Percentiles rank a stretch among this genome's conserved stretches.
phyloP scores from a whole-genome alignment of 2,329 filamentous ascomycete species.

The Annulohypoxylon truncatum region DNA sequence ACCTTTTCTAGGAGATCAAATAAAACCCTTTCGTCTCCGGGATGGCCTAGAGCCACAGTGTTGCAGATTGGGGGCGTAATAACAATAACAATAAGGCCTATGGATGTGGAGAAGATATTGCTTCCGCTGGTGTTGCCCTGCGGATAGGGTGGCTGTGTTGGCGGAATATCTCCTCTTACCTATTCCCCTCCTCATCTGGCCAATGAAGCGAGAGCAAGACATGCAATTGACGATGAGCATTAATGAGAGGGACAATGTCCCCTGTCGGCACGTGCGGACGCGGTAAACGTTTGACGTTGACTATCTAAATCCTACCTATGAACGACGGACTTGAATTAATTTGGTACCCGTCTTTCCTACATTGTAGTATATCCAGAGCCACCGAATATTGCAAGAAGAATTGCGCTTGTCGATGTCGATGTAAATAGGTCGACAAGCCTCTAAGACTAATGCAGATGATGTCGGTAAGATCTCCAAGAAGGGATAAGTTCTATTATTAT shows the following conservation, averaged over 20 bases:
- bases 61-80: constrained; percentile 32
- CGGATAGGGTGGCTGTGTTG: constrained; percentile 35
- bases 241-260: constrained; percentile 20
- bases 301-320: constrained; percentile 18
- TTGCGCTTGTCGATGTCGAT: not conserved
- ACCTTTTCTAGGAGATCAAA: constrained; percentile 18
- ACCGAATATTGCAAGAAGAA: not conserved
- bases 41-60: not conserved
- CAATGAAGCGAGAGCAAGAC: constrained; percentile 12
- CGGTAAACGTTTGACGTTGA: constrained; percentile 8
- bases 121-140: constrained; percentile 1
- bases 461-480: constrained; percentile 15
- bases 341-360: not conserved
- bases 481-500: constrained; percentile 27
- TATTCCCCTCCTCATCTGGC: not conserved
- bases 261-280: constrained; percentile 30
- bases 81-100: constrained; percentile 11
- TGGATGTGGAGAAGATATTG: constrained; percentile 21
- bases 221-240: constrained; percentile 14
- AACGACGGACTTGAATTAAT: not conserved
- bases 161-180: constrained; percentile 11
- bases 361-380: not conserved
- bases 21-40: not conserved
- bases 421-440: not conserved
- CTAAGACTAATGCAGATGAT: constrained; percentile 8